Conservation (phyloP, 2,329 filamentous ascomycete genomes). For the Fusarium sp. region DNA sequence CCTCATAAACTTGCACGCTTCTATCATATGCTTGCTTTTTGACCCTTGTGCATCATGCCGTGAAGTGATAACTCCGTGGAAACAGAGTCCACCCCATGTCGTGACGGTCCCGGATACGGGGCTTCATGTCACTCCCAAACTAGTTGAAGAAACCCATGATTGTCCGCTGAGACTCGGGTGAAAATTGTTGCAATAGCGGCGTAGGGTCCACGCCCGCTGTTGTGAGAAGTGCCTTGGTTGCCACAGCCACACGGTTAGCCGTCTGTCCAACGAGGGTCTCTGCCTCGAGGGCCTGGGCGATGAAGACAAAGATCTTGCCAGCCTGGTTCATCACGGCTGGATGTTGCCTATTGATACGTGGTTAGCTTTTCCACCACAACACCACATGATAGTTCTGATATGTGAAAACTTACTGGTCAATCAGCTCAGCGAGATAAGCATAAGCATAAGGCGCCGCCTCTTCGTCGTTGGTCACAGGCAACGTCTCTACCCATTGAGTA, state of each 20-base stretch:
- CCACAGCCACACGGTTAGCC: slow-evolving; percentile 78
- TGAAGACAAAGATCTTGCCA: slow-evolving; percentile 83
- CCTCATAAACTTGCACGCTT: slow-evolving; percentile 39
- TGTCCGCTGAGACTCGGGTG: slow-evolving; percentile 82
- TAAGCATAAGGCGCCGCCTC: slow-evolving; percentile 98
- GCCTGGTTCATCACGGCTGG: slow-evolving; percentile 82
- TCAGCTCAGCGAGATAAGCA: slow-evolving; percentile 88
- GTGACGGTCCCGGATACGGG: slow-evolving; percentile 13
- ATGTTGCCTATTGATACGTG: slow-evolving; percentile 74
- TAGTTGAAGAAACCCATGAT: slow-evolving; percentile 84
- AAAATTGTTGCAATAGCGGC: slow-evolving; percentile 79
- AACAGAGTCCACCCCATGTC: slow-evolving; percentile 1
- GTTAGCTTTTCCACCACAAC: slow-evolving; percentile 41
- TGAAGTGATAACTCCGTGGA: slow-evolving; percentile 26
- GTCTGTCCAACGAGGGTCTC: slow-evolving; percentile 90
- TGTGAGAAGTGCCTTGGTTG: slow-evolving; percentile 82
- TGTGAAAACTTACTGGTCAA: slow-evolving; percentile 82
- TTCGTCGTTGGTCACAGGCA: slow-evolving; percentile 94
- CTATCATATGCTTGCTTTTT: slow-evolving; percentile 20
- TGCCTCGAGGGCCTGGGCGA: slow-evolving; percentile 89
- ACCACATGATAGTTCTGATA: background rate
- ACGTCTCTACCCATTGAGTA: slow-evolving; percentile 87
- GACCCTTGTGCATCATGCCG: slow-evolving; percentile 16
- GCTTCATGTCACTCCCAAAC: slow-evolving; percentile 13
- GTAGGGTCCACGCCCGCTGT: slow-evolving; percentile 80